Evolutionary conservation across 2,329 filamentous ascomycete genomes (phyloP).

Genomic region (Fusarium cyanostomum): DNA sequence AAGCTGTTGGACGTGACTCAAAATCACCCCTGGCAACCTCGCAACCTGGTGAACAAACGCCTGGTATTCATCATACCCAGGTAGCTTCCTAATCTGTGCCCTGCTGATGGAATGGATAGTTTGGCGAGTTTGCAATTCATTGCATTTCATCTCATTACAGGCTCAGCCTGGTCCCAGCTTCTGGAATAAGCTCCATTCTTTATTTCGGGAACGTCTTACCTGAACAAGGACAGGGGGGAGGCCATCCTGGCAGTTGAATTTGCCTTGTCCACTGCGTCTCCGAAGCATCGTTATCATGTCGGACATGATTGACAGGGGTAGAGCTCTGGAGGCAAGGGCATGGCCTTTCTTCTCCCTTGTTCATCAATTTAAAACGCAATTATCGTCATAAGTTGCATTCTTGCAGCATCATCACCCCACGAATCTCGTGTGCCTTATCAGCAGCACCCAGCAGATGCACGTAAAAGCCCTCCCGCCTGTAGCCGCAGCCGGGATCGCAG

Average conservation of each 20-base stretch:
- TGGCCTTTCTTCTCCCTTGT: slow-evolving; percentile 1
- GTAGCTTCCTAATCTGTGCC: not conserved
- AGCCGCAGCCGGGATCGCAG: not conserved
- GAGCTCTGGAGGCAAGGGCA: not conserved
- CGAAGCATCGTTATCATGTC: slow-evolving; percentile 11
- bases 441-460: slow-evolving; percentile 9
- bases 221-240: not conserved
- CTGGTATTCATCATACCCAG: not conserved
- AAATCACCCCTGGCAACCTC: slow-evolving; percentile 25
- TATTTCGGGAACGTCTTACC: slow-evolving; percentile 31
- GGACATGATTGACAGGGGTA: slow-evolving; percentile 15
- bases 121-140: slow-evolving; percentile 1
- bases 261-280: slow-evolving; percentile 7
- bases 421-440: slow-evolving; percentile 18
- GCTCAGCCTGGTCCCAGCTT: not conserved
- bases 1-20: slow-evolving; percentile 18
- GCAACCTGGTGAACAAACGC: not conserved
- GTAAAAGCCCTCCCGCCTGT: slow-evolving; percentile 28
- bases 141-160: slow-evolving; percentile 1
- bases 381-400: slow-evolving; percentile 1
- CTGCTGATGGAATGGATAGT: not conserved
- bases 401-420: slow-evolving; percentile 22
- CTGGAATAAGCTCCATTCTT: slow-evolving; percentile 23
- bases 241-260: slow-evolving; percentile 25
- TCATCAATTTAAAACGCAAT: not conserved